These are phyloP conservation scores for Alternaria dauci DNA, from an alignment of 2,329 filamentous ascomycete species.

Conservation along the genomic window DNA sequence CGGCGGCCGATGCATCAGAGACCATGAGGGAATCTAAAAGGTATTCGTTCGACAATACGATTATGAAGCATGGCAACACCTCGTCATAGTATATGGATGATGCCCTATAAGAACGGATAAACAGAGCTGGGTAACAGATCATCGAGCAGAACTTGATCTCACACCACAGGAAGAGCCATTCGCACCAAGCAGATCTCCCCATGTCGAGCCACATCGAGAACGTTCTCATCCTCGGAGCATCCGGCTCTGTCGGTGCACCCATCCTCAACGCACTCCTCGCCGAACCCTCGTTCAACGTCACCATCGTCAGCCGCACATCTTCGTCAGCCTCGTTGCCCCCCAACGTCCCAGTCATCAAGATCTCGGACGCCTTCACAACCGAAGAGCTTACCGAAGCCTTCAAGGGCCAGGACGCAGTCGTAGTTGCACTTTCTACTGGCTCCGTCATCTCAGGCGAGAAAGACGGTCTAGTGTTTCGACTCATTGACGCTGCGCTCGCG, in stretches of 20 bases:
- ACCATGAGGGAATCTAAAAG: too few relatives aligned
- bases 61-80: background rate
- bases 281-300: slow-evolving; percentile 39
- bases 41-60: background rate
- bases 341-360: slow-evolving; percentile 37
- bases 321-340: slow-evolving; percentile 34
- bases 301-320: slow-evolving; percentile 42
- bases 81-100: background rate
- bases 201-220: slow-evolving; percentile 27
- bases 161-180: background rate
- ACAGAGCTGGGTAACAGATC: background rate
- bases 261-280: slow-evolving; percentile 40
- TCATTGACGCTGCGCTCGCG: slow-evolving; percentile 53
- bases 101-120: background rate
- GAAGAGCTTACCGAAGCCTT: slow-evolving; percentile 45
- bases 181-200: background rate
- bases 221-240: slow-evolving; percentile 40
- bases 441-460: slow-evolving; percentile 31
- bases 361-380: slow-evolving; percentile 36
- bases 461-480: slow-evolving; percentile 30
- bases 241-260: slow-evolving; percentile 33
- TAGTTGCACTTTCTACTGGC: slow-evolving; percentile 42
- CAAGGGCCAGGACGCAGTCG: slow-evolving; percentile 49
- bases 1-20: background rate
- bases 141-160: too few relatives aligned